Evolutionary conservation across 2,329 filamentous ascomycete species (phyloP), one percentile per base, ranked within the genome.

Genomic region (Epichloe gansuensis): DNA sequence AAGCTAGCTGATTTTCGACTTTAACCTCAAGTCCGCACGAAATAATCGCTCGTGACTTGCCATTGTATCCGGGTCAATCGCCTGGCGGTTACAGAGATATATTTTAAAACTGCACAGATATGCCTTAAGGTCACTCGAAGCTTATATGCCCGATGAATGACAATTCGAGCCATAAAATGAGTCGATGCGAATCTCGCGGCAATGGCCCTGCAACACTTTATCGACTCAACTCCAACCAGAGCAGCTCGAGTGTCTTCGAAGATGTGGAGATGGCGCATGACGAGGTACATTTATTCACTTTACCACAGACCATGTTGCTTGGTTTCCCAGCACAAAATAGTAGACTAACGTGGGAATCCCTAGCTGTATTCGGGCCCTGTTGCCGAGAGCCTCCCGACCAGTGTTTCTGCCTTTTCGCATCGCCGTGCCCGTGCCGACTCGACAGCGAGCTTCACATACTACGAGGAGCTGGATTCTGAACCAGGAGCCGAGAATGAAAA

Each of bases 221-320:
- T 67, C 75, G 83, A 51, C 75, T 85, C 52, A 75, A 76, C 58
- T 86, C 83, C 50, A 88, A 88, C 62, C 75, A 82, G 61, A 89
- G 86, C 70, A 82, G 77, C 68, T 76, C 83, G 38, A 95, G 88
- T 69, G 84, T 96, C 60, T 85, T 95, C 61, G 89, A 89, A 59
- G 89, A 95, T 68, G 91, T 97, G n/a, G 91, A 96, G 67, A 97
- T 98, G 93, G 91, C 93, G 21, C 89, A 94, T 50, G 88, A 95
- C 66, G 91, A 97, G 80, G 88, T 51, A 53, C 17, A 13, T 28
- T 21, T n/a, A 42, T 17, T 17, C 21, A 21, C 7, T 7, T 9
- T 4, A 2, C 13, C 2, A 13, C 17, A n/a, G 35, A 21, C 34
- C 31, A 11, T 17, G 12, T 13, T 9, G 7, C 15, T 34, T 31